Conservation (phyloP, 2,329 filamentous ascomycete genomes). For the Chaetomium sp. region DNA sequence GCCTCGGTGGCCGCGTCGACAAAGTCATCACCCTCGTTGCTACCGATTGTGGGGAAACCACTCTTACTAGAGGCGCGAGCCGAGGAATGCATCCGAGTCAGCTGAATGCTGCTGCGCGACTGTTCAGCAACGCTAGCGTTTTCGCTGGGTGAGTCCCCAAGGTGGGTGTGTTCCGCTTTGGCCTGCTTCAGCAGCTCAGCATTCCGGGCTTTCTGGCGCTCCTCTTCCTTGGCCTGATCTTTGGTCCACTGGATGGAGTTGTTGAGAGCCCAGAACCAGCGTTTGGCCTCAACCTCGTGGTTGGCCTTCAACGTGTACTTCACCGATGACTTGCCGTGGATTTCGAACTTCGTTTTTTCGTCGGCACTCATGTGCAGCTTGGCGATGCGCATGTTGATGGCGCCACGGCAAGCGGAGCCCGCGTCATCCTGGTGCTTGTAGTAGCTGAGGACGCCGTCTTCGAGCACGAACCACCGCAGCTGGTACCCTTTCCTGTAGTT, state of each 20-base stretch:
- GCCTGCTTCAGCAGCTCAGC: constrained; percentile 72
- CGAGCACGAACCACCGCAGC: constrained; percentile 92
- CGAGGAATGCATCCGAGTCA: constrained; percentile 36
- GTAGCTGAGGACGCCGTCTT: constrained; percentile 95
- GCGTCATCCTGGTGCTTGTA: constrained; percentile 99
- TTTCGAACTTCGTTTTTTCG: constrained; percentile 96
- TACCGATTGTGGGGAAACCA: constrained; percentile 37
- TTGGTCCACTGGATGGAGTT: constrained; percentile 99
- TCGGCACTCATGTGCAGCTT: constrained; percentile 92
- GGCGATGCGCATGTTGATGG: constrained; percentile 98
- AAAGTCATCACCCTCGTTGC: constrained; percentile 49
- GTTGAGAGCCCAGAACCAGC: constrained; percentile 98
- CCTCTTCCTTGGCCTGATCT: constrained; percentile 89
- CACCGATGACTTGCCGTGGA: constrained; percentile 95
- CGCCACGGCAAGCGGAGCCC: constrained; percentile 89
- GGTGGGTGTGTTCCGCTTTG: constrained; percentile 61
- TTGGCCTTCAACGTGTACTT: constrained; percentile 98
- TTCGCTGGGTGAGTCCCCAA: constrained; percentile 44
- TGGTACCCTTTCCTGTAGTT: constrained; percentile 98
- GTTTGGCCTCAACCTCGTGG: constrained; percentile 94
- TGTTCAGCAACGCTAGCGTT: constrained; percentile 45
- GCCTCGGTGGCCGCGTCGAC: constrained; percentile 42
- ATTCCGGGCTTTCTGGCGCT: constrained; percentile 65
- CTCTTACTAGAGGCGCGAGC: constrained; percentile 31
- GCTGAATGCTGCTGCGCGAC: constrained; percentile 39